Conservation (phyloP, 306 rosid species). For the Prunus kanzakura region DNA sequence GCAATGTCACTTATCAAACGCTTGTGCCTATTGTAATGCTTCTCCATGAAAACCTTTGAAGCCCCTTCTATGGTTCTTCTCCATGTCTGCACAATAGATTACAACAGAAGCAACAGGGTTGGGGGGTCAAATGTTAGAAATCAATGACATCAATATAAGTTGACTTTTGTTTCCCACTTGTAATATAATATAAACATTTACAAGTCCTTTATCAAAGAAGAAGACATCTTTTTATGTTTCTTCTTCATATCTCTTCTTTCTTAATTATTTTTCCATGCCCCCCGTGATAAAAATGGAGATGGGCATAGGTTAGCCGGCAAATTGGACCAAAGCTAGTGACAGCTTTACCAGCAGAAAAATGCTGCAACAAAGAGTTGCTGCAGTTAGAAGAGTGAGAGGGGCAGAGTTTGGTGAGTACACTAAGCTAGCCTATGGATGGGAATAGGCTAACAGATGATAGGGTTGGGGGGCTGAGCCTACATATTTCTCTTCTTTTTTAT, state of each 20-base stretch:
- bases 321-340: not conserved
- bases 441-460: too few species aligned
- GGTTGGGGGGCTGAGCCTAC: too few species aligned
- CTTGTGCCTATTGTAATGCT: constrained; percentile 76
- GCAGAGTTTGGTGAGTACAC: too few species aligned
- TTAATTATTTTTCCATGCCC: not conserved
- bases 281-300: not conserved
- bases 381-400: not conserved
- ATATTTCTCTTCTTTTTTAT: too few species aligned
- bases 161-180: constrained; percentile 16
- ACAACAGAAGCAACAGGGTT: not conserved
- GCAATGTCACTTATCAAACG: constrained; percentile 73
- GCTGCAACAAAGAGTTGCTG: not conserved
- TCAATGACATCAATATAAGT: constrained; percentile 13
- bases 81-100: constrained; percentile 60
- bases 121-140: not conserved
- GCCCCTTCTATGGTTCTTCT: constrained; percentile 77
- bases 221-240: not conserved
- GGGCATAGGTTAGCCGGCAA: not conserved
- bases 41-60: constrained; percentile 76
- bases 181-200: not conserved
- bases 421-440: too few species aligned
- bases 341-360: not conserved
- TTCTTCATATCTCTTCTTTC: not conserved
- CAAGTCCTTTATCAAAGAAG: not conserved